phyloP scores from a whole-genome alignment of 2,329 filamentous ascomycete species.

The Fusarium brevicatenulatum region DNA sequence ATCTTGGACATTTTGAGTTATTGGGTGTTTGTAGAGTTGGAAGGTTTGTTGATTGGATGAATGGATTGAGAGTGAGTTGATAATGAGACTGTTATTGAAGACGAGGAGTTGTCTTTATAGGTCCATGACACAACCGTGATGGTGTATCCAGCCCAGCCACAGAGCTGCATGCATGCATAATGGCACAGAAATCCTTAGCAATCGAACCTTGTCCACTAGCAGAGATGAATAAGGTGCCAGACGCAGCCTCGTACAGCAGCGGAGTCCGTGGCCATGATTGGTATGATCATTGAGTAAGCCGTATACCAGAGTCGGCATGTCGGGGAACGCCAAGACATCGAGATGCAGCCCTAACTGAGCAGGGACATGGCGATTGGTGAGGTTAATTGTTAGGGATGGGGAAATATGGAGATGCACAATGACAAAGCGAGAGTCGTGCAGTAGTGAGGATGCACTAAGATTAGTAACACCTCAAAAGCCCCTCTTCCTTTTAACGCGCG shows the following conservation, averaged over 20 bases:
- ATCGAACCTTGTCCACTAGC: neutral
- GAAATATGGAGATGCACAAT: neutral
- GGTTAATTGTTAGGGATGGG: neutral
- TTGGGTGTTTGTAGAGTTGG: too few species aligned
- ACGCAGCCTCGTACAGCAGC: neutral
- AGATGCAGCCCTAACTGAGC: slow-evolving; percentile 7
- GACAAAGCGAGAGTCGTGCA: slow-evolving; percentile 23
- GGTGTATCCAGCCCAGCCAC: slow-evolving; percentile 10
- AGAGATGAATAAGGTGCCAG: slow-evolving; percentile 11
- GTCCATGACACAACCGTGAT: slow-evolving; percentile 4
- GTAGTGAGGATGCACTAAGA: neutral
- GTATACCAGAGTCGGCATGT: slow-evolving; percentile 16
- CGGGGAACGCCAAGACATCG: slow-evolving; percentile 41
- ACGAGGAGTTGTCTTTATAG: slow-evolving; percentile 13
- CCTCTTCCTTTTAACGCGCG: fast-evolving
- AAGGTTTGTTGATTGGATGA: fast-evolving
- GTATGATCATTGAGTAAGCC: neutral
- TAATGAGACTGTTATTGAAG: neutral
- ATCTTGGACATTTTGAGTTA: slow-evolving; percentile 49
- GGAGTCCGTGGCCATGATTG: neutral
- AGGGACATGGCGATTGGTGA: neutral
- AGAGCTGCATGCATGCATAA: neutral
- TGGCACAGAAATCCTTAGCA: slow-evolving; percentile 20
- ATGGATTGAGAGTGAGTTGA: neutral
- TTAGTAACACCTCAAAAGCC: neutral